Base-by-base conservation (phyloP, 768 basidiomycete species). In the Panus rudis region DNA sequence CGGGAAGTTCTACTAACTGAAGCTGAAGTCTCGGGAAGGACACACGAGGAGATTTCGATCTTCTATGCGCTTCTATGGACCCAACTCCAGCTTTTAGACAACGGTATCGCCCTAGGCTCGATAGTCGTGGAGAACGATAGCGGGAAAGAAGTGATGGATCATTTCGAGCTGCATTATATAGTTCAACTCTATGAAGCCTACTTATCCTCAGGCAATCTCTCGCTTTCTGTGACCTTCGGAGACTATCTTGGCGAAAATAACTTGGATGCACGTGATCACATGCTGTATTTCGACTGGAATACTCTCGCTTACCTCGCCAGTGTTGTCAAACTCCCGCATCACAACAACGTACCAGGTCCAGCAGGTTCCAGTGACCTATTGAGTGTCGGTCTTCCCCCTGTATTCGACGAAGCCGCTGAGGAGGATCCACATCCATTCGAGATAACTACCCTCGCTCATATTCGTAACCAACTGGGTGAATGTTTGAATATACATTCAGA, bases 11-110 rank as follows among this genome's bases (percentile, higher is more conserved):
- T 66, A 16, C 54, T 71, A 19, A 65, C 67, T 3, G 59, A 66
- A 32, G 64, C 75, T 7, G 72, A 78, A 20, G 59, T 87, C 11
- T 52, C 53, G 4, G 54, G 57, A n/a, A 61, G 59, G 39, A 71
- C 73, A 20, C 79, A 77, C 51, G 89, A 92, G 66, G 87, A 90
- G 52, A 56, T 85, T 5, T 74, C 82, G 1, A 67, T 84, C 6
- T 67, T 76, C 39, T 69, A 71, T 48, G 70, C 75, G 16, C 63
- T 69, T n/a, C 63, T 89, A 5, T 81, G 78, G 71, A 75, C 67
- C 2, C 86, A 91, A 53, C 56, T 79, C 17, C 78, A 84, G 45
- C 70, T 88, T 17, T 60, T 89, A 30, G 68, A 68, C 28, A 81
- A 78, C 50, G 89, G 88, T 1, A 52, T 89, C 12, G 72, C 74